These are phyloP conservation scores for Myxozyma neotropica DNA, from an alignment of 805 yeast species.

Conservation along the genomic window DNA sequence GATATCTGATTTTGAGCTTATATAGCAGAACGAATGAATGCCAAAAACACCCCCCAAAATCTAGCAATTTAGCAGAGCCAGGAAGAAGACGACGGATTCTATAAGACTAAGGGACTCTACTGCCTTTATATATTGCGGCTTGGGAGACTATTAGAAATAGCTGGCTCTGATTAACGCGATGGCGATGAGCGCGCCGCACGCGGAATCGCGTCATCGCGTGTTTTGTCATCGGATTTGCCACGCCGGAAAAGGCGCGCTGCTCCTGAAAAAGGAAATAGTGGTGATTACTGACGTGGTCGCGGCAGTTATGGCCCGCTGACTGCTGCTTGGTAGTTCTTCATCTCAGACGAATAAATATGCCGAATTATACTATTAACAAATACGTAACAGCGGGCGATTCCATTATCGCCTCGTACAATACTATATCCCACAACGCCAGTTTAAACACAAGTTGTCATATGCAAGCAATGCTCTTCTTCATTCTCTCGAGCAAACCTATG, in stretches of 20 bases:
- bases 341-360: too few species aligned
- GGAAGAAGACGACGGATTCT: not conserved
- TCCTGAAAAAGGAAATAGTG: not conserved
- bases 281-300: not conserved
- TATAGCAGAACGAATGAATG: too few species aligned
- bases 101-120: not conserved
- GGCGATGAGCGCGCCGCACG: slow-evolving; percentile 19
- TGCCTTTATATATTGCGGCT: not conserved
- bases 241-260: not conserved
- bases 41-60: too few species aligned
- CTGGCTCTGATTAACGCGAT: not conserved
- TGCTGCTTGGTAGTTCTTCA: too few species aligned
- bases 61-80: not conserved
- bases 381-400: too few species aligned
- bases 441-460: not conserved
- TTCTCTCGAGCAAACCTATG: not conserved
- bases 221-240: not conserved
- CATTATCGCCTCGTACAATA: too few species aligned
- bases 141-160: not conserved
- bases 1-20: not conserved
- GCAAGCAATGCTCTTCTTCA: not conserved
- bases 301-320: too few species aligned
- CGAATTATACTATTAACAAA: too few species aligned
- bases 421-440: too few species aligned
- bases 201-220: slow-evolving; percentile 9